Evolutionary conservation across 306 rosid genomes (phyloP), one percentile per base, ranked within the genome.

Genomic region (Elaeagnus macrophylla): DNA sequence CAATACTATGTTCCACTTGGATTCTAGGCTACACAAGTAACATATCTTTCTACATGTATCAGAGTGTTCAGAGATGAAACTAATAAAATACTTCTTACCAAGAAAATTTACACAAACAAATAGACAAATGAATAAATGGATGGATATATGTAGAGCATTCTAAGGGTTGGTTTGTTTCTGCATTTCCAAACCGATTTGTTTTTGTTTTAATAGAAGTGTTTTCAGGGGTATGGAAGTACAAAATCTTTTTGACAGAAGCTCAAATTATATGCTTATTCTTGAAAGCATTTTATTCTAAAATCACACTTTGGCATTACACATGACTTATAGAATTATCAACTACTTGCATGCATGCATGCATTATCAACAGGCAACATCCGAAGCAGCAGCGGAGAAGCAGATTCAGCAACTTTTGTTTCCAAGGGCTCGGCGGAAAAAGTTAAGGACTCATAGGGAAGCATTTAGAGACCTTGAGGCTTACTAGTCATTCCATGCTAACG

Each of bases 351-450:
- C 61, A 16, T 41, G 13, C 60, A 19, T 45, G 48, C 47, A 67
- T 49, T 52, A 54, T 62, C 72, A 79, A 72, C 68, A 90, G 95
- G 97, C 81, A 35, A 73, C 53, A 13, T 83, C 97, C 13, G 79
- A 67, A 68, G 54, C 54, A 44, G 81, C 75, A 48, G 97, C 94
- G 51, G 88, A 78, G 55, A 86, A 86, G 71, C 95, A 86, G 76
- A 91, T 91, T 72, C 82, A 74, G 65, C 86, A 76, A 71, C 97
- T 91, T 64, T 54, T 91, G 76, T 78, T 80, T 64, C 88, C 91
- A 5, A 74, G 75, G 2, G 76, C 93, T 51, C 79, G 79, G 41
- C 86, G 91, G 39, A 91, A 86, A 53, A 86, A 70, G 63, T 61
- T 71, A 45, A 56, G 67, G 64, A 67, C 61, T 56, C 78, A 66